These are phyloP conservation scores for Malania oleifera DNA, from an alignment of 164 flowering plant genomes.

Conservation along the genomic window DNA sequence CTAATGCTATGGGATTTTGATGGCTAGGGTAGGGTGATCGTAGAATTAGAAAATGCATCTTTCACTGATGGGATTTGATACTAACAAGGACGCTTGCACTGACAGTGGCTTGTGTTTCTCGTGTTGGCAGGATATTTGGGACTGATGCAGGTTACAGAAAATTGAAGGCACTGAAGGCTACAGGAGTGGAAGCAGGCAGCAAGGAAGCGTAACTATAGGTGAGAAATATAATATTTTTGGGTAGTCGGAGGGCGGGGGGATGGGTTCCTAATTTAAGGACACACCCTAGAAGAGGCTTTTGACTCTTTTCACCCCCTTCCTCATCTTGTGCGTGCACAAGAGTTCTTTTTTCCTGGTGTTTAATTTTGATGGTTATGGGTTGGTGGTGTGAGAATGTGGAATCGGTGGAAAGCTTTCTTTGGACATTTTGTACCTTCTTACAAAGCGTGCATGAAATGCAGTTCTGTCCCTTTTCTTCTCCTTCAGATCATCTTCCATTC, in stretches of 20 bases:
- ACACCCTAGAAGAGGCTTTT: constrained; percentile 8
- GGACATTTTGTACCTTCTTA: neutral
- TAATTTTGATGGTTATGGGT: constrained; percentile 3
- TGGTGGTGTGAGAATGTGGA: constrained; percentile 13
- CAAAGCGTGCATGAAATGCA: constrained; percentile 12
- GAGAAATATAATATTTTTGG: neutral
- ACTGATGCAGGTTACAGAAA: constrained; percentile 89
- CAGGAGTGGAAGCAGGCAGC: constrained; percentile 27
- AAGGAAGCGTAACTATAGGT: constrained; percentile 28
- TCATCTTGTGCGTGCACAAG: constrained; percentile 10
- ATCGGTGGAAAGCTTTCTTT: constrained; percentile 16
- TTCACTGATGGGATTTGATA: constrained; percentile 2
- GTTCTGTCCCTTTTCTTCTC: neutral
- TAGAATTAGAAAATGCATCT: neutral
- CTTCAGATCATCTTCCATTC: too few relatives aligned
- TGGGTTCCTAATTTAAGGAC: constrained; percentile 7
- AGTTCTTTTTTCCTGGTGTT: constrained; percentile 8
- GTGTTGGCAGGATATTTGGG: constrained; percentile 76
- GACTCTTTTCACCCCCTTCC: neutral
- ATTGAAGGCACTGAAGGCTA: constrained; percentile 65
- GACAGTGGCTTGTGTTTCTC: neutral
- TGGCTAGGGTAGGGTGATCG: neutral
- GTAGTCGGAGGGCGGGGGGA: constrained; percentile 2
- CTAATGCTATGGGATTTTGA: neutral
- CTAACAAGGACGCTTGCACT: neutral